phyloP scores from a whole-genome alignment of 352 stramenopile genomes.

The Globisporangium middletonii region DNA sequence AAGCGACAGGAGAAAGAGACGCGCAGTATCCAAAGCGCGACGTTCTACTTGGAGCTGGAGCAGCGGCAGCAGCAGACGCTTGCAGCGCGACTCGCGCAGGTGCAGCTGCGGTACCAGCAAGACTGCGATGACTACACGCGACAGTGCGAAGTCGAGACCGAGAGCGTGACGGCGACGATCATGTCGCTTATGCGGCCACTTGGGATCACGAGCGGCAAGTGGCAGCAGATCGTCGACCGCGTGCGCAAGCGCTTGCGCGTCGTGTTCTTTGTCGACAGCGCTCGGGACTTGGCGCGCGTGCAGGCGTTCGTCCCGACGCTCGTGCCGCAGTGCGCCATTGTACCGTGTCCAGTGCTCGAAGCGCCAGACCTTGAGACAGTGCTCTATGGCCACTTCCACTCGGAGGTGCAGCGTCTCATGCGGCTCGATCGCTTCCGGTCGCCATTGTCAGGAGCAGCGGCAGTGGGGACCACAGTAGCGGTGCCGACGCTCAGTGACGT shows the following conservation, averaged over 20 bases:
- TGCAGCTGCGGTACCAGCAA: conserved; percentile 52
- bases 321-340: conserved; percentile 24
- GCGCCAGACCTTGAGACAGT: conserved; percentile 22
- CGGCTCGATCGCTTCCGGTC: not conserved
- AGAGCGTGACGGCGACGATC: conserved; percentile 63
- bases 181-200: conserved; percentile 71
- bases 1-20: conserved; percentile 32
- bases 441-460: not conserved
- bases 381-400: conserved; percentile 42
- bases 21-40: conserved; percentile 8
- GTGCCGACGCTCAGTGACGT: not conserved
- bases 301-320: conserved; percentile 17
- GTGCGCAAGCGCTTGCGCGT: conserved; percentile 44
- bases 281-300: conserved; percentile 12
- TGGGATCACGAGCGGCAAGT: conserved; percentile 63
- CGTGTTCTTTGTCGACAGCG: conserved; percentile 32
- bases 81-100: conserved; percentile 19
- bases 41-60: conserved; percentile 36
- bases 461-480: not conserved
- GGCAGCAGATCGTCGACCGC: conserved; percentile 54
- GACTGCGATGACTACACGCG: conserved; percentile 53
- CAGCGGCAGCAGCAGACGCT: conserved; percentile 24
- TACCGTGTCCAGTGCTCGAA: conserved; percentile 22
- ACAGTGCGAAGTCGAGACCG: conserved; percentile 58
- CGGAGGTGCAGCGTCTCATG: conserved; percentile 24